These are phyloP conservation scores for Suhomyces choctaworum DNA, from an alignment of 1,139 yeast species.

Conservation along the genomic window DNA sequence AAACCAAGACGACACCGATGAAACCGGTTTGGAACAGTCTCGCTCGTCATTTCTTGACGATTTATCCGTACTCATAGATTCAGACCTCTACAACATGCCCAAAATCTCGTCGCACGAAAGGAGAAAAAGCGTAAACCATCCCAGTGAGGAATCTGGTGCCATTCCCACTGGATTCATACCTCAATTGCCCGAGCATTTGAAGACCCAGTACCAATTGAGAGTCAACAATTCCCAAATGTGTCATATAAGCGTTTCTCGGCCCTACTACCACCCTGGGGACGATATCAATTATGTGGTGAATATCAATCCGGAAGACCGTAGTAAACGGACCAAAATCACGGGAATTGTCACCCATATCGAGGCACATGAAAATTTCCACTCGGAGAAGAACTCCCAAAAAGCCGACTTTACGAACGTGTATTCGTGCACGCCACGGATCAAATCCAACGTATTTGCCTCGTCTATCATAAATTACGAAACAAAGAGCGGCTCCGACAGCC, in stretches of 20 bases:
- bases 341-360: slow-evolving; percentile 41
- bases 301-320: slow-evolving; percentile 19
- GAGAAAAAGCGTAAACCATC: slow-evolving; percentile 26
- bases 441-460: slow-evolving; percentile 37
- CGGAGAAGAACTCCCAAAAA: slow-evolving; percentile 1
- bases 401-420: slow-evolving; percentile 30
- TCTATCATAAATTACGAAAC: slow-evolving; percentile 21
- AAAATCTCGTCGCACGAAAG: slow-evolving; percentile 34
- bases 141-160: slow-evolving; percentile 17
- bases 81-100: slow-evolving; percentile 39
- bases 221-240: slow-evolving; percentile 39
- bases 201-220: slow-evolving; percentile 41
- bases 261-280: slow-evolving; percentile 52
- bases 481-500: slow-evolving; percentile 5
- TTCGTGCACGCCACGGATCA: slow-evolving; percentile 40
- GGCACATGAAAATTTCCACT: slow-evolving; percentile 42
- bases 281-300: slow-evolving; percentile 40
- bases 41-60: slow-evolving; percentile 32
- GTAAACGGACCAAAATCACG: slow-evolving; percentile 26
- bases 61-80: slow-evolving; percentile 32
- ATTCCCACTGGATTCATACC: slow-evolving; percentile 20
- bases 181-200: slow-evolving; percentile 34
- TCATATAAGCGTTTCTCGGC: slow-evolving; percentile 37
- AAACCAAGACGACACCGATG: background rate
- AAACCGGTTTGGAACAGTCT: slow-evolving; percentile 4